phyloP scores from a whole-genome alignment of 352 stramenopile species.

The Blastocystis sp. region DNA sequence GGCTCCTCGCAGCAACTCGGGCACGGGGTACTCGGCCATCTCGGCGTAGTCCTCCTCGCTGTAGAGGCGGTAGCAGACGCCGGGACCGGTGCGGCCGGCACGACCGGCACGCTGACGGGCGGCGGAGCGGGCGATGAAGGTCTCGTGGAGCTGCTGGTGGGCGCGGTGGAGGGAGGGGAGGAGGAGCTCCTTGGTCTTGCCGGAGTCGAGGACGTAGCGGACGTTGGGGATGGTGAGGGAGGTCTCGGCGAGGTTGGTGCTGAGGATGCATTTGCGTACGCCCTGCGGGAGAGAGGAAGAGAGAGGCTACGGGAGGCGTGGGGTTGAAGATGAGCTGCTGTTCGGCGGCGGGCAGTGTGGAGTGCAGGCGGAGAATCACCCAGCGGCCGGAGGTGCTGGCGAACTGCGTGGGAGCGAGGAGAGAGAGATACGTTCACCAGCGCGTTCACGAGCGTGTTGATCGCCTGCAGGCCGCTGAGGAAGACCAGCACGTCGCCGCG shows the following conservation, averaged over 20 bases:
- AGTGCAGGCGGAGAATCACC: slow-evolving; percentile 77
- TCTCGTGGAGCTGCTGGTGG: slow-evolving; percentile 65
- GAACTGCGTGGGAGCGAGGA: background rate
- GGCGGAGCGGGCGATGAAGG: slow-evolving; percentile 70
- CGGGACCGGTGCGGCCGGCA: slow-evolving; percentile 71
- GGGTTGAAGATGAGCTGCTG: slow-evolving; percentile 84
- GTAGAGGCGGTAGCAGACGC: slow-evolving; percentile 73
- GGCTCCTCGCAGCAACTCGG: slow-evolving; percentile 31
- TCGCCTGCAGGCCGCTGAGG: slow-evolving; percentile 24
- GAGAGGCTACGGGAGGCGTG: slow-evolving; percentile 61
- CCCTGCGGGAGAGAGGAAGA: background rate
- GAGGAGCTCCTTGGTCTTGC: slow-evolving; percentile 65
- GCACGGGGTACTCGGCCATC: slow-evolving; percentile 33
- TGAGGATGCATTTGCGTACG: slow-evolving; percentile 60
- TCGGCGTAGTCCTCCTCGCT: slow-evolving; percentile 51
- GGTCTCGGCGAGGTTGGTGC: slow-evolving; percentile 89
- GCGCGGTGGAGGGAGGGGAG: background rate
- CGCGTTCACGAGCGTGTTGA: slow-evolving; percentile 43
- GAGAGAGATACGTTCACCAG: background rate
- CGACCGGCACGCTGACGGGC: slow-evolving; percentile 74
- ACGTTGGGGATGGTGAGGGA: slow-evolving; percentile 97
- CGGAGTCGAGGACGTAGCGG: slow-evolving; percentile 87
- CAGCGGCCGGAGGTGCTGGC: slow-evolving; percentile 19
- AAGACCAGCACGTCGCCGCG: slow-evolving; percentile 43
- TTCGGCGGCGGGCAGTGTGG: slow-evolving; percentile 80